These are phyloP conservation scores for Capsella rubella DNA, from an alignment of 441 rosid species.

Conservation along the genomic window DNA sequence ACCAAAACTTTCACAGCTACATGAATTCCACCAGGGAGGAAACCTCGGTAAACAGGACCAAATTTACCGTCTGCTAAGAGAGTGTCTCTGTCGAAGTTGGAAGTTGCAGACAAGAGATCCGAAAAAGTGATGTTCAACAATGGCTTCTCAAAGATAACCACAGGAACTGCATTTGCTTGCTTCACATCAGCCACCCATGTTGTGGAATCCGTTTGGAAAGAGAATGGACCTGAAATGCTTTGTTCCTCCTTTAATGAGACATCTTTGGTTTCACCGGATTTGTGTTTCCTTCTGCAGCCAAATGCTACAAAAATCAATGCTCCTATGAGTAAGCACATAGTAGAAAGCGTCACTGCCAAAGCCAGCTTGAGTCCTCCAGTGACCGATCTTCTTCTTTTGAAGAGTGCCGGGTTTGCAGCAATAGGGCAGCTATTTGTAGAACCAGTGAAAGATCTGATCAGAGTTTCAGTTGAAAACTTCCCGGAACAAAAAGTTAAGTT, in stretches of 20 bases:
- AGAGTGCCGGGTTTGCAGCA: slow-evolving; percentile 75
- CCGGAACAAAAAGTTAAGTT: slow-evolving; percentile 79
- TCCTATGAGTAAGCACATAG: slow-evolving; percentile 70
- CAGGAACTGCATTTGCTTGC: slow-evolving; percentile 78
- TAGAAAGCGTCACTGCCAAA: slow-evolving; percentile 67
- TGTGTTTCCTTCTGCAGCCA: slow-evolving; percentile 63
- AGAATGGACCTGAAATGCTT: slow-evolving; percentile 81
- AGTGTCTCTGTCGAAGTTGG: slow-evolving; percentile 84
- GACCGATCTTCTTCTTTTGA: slow-evolving; percentile 54
- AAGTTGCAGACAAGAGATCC: slow-evolving; percentile 89
- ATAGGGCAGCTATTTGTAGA: slow-evolving; percentile 80
- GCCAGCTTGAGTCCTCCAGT: slow-evolving; percentile 69
- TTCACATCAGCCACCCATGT: slow-evolving; percentile 97
- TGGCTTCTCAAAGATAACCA: slow-evolving; percentile 92
- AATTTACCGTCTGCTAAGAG: slow-evolving; percentile 93
- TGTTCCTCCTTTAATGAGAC: slow-evolving; percentile 74
- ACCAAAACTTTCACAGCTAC: slow-evolving; percentile 95
- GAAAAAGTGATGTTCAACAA: slow-evolving; percentile 82
- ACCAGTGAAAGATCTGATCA: slow-evolving; percentile 65
- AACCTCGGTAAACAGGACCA: slow-evolving; percentile 93
- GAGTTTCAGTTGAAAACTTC: slow-evolving; percentile 54
- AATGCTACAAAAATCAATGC: slow-evolving; percentile 72
- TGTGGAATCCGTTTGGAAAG: slow-evolving; percentile 88
- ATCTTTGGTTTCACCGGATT: slow-evolving; percentile 65
- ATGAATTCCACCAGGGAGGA: slow-evolving; percentile 93